Base-by-base conservation (phyloP, 78 protist genomes). In the Dictyostelium purpureum region DNA sequence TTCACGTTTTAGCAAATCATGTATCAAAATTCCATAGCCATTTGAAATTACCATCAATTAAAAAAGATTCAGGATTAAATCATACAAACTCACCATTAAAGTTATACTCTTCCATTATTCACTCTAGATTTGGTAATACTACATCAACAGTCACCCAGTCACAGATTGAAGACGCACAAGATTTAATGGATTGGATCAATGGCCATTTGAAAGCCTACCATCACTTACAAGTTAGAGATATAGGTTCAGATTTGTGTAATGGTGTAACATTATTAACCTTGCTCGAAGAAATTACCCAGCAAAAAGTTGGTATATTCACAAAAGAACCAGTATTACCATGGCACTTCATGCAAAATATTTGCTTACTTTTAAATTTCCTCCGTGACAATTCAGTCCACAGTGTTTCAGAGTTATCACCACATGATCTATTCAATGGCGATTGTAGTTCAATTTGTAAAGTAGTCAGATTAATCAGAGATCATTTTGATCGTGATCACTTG, bases 271-370 rank as follows among this genome's bases (percentile, higher is more conserved):
- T 85, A 7, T 24, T 85, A 9, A 31, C 47, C 4, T 26, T 85
- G 0, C 28, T 85, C 11, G 92, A 85, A 35, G 83, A 73, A 21
- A 18, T 85, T 28, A 73, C 75, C 18, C n/a, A 42, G 9, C 61
- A 37, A 10, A 66, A 79, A 6, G 92, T 85, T 42, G 92, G 92
- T 33, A 70, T 85, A 1, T 85, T 37, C 43, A 37, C 69, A 0
- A 54, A 65, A 33, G 92, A 85, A 0, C 92, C 92, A 14, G 40
- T 73, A 21, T 40, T 85, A 51, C 92, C 92, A 73, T 85, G 92
- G 92, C 82, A 73, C 19, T 85, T 85, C 42, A 85, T 85, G 92
- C 92, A 85, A 59, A 85, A 85, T 28, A 85, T 85, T 26, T 85
- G 49, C 33, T 28, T 85, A 11, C 37, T 85, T 0, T 10, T 85